Evolutionary conservation across 495 filamentous ascomycete species (phyloP).

Genomic region (Umbilicaria muhlenbergii): DNA sequence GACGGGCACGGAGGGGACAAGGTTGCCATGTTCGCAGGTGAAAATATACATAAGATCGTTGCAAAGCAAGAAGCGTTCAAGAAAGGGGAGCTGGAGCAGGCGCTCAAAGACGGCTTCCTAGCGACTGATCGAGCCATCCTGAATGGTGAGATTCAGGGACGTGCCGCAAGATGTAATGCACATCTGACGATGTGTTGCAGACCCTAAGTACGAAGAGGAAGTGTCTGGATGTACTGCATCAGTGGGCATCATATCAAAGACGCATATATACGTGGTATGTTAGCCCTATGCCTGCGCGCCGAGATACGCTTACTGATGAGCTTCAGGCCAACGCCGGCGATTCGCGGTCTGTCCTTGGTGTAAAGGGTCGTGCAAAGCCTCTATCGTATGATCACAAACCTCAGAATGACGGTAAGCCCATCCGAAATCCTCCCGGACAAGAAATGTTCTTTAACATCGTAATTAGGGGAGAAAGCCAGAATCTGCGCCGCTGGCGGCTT

Average conservation of each 20-base stretch:
- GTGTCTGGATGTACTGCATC: conserved; percentile 96
- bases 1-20: conserved; percentile 96
- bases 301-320: conserved; percentile 10
- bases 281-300: background rate
- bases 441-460: conserved; percentile 5
- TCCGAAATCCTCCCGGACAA: conserved; percentile 1
- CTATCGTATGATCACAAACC: conserved; percentile 97
- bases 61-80: conserved; percentile 88
- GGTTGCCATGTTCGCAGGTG: conserved; percentile 83
- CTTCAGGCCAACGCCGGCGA: conserved; percentile 86
- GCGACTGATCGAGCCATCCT: conserved; percentile 93
- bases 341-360: conserved; percentile 81
- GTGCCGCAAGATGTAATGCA: conserved; percentile 2
- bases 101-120: conserved; percentile 91
- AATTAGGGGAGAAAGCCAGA: conserved; percentile 79
- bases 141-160: conserved; percentile 47
- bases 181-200: conserved; percentile 29
- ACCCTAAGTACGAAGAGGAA: conserved; percentile 92
- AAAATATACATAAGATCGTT: conserved; percentile 85
- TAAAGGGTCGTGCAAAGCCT: conserved; percentile 93
- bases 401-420: conserved; percentile 73
- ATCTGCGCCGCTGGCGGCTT: conserved; percentile 94
- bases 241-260: conserved; percentile 69
- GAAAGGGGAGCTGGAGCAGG: conserved; percentile 81
- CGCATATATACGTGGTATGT: conserved; percentile 91